These are phyloP conservation scores for Pseudogymnoascus sp. DNA, from an alignment of 2,329 filamentous ascomycete species.

Conservation along the genomic window DNA sequence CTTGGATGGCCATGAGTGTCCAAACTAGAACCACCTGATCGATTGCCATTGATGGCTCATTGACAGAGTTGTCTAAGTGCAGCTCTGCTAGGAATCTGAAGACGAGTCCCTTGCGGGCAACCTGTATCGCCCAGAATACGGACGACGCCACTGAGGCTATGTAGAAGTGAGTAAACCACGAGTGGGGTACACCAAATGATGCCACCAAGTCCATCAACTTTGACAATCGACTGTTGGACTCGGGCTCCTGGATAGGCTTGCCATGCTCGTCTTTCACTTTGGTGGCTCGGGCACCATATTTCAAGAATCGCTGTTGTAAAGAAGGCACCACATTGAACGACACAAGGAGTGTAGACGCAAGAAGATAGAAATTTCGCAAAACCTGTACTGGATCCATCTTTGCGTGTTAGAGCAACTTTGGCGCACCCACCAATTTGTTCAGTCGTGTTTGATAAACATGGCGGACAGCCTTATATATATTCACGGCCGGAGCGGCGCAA, in stretches of 20 bases:
- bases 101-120: constrained; percentile 45
- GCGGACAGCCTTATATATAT: neutral
- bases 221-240: constrained; percentile 13
- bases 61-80: constrained; percentile 16
- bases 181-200: constrained; percentile 60
- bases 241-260: constrained; percentile 1
- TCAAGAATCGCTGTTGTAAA: constrained; percentile 25
- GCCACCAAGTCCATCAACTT: constrained; percentile 14
- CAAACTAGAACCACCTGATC: constrained; percentile 60
- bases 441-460: neutral
- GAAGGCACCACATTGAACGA: constrained; percentile 24
- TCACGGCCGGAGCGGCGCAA: neutral
- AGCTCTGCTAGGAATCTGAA: constrained; percentile 43
- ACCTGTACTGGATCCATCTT: constrained; percentile 23
- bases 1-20: constrained; percentile 69
- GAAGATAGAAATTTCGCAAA: constrained; percentile 24
- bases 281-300: constrained; percentile 25
- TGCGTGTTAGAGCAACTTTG: neutral
- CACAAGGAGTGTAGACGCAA: constrained; percentile 22
- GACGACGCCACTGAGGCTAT: constrained; percentile 61
- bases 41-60: constrained; percentile 42
- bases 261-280: constrained; percentile 9
- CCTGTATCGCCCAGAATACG: constrained; percentile 65
- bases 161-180: constrained; percentile 89
- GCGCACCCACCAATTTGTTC: neutral